Evolutionary conservation across 2,329 filamentous ascomycete species (phyloP), one percentile per base, ranked within the genome.

Genomic region (Neonectria sp.): DNA sequence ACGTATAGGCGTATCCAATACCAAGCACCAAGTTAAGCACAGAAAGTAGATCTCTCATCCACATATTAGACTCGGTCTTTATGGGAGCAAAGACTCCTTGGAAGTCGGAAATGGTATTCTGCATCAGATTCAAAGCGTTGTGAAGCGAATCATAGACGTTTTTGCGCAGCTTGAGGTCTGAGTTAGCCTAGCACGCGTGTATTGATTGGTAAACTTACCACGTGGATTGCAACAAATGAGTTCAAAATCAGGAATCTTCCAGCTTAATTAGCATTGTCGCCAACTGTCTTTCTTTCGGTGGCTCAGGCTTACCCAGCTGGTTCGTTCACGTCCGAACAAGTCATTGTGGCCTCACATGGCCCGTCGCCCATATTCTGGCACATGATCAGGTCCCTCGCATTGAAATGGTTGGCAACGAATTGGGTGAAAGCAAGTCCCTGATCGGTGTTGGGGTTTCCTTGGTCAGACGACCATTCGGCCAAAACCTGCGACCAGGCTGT

Each of bases 341-440:
- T 29, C 12, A 11, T 21, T 53, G 31, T 53, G 31, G 6, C 37
- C n/a, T 17, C 15, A 8, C 24, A 46, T 46, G 17, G 48, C 24
- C 24, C 55, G 29, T 58, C 25, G 25, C 37, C 37, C 24, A 49
- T 37, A 51, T 31, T n/a, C 46, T 31, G n/a, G 13, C 33, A 46
- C 17, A 24, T 45, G 4, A 52, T 57, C 55, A 29, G 29, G 33
- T 57, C 55, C 55, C 17, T 57, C 5, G 21, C 55, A 45, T 58
- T 29, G 17, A 58, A 45, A 17, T 33, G 40, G 11, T 58, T 29
- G 6, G 37, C 40, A 33, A 58, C 9, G 24, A 46, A 46, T 46
- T 24, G 43, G 24, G 12, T 8, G 21, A 46, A 46, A 9, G 21
- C 6, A 46, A 46, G 43, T 4, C 15, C 8, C 15, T 4, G 7